phyloP scores from a whole-genome alignment of 352 stramenopile species.

The Phytopythium boreale region DNA sequence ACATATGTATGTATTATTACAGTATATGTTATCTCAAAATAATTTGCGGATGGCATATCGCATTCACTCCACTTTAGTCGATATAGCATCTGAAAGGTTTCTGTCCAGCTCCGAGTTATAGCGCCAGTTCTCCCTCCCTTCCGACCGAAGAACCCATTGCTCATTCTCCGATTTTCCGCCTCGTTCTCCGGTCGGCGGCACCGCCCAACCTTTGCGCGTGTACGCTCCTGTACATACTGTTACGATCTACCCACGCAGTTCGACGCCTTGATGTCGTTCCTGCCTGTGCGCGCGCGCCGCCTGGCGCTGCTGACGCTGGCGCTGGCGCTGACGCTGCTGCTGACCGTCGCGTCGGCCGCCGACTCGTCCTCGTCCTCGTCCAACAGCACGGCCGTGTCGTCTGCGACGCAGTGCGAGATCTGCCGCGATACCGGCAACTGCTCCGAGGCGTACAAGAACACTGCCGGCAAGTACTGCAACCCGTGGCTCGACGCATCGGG shows the following conservation, averaged over 20 bases:
- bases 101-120: neutral
- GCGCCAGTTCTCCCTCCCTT: neutral
- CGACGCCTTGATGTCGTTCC: neutral
- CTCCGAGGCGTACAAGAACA: constrained; percentile 41
- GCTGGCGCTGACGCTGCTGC: constrained; percentile 4
- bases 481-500: constrained; percentile 33
- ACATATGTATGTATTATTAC: no score
- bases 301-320: neutral
- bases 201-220: neutral
- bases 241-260: no score
- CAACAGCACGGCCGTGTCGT: constrained; percentile 9
- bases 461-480: constrained; percentile 45
- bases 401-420: constrained; percentile 40
- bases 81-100: neutral
- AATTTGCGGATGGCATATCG: no score
- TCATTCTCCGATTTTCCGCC: neutral
- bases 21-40: no score
- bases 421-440: constrained; percentile 49
- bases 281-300: neutral
- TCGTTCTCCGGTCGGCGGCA: neutral
- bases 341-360: neutral
- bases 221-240: no score
- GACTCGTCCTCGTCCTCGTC: constrained; percentile 15
- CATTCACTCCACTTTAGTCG: neutral
- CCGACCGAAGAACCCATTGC: neutral